Evolutionary conservation across 306 rosid genomes (phyloP).

Genomic region (Canavalia gladiata): DNA sequence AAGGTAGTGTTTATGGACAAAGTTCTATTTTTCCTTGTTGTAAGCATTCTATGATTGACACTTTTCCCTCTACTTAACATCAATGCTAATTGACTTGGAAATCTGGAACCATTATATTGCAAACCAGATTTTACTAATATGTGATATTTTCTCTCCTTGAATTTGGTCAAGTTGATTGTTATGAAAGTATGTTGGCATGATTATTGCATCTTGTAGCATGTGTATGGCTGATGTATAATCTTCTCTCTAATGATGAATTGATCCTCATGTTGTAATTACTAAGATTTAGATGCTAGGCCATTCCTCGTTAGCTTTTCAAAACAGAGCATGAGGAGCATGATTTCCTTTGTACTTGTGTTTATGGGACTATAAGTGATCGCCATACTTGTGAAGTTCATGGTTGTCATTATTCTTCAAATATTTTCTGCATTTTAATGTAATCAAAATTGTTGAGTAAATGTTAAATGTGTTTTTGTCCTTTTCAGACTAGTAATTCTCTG

Average conservation of each 20-base stretch:
- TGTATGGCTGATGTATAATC: constrained; percentile 3
- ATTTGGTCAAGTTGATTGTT: constrained; percentile 22
- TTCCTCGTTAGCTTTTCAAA: constrained; percentile 24
- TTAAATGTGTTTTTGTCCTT: constrained; percentile 6
- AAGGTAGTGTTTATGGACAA: constrained; percentile 10
- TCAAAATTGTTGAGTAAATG: constrained; percentile 4
- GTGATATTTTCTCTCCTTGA: constrained; percentile 37
- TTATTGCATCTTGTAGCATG: constrained; percentile 27
- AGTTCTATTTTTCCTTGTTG: constrained; percentile 8
- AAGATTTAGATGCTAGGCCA: constrained; percentile 11
- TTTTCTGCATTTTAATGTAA: constrained; percentile 27
- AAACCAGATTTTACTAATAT: not conserved
- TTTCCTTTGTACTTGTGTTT: constrained; percentile 34
- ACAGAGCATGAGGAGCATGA: not conserved
- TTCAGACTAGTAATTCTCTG: constrained; percentile 6
- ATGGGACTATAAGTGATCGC: constrained; percentile 36
- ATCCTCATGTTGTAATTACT: constrained; percentile 5
- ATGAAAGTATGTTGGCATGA: constrained; percentile 6
- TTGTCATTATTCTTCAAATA: not conserved
- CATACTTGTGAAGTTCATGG: constrained; percentile 23
- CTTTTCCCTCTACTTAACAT: not conserved
- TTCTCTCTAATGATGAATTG: constrained; percentile 35
- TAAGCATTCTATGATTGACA: constrained; percentile 27
- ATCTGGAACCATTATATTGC: constrained; percentile 29
- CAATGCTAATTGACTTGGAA: constrained; percentile 25